Conservation (phyloP, 2,329 filamentous ascomycete species). For the Fusarium armeniacum region DNA sequence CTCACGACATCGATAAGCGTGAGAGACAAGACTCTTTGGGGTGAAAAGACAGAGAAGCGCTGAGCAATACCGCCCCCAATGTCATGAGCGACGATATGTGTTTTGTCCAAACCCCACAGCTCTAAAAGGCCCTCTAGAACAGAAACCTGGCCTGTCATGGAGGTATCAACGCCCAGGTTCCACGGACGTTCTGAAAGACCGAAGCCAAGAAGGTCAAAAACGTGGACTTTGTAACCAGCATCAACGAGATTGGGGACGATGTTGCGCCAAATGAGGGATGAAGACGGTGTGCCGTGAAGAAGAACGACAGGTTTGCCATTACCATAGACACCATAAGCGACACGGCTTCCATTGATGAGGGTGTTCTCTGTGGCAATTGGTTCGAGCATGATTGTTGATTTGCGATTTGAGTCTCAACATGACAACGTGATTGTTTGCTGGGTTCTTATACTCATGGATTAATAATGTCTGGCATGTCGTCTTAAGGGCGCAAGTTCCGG, state of each 20-base stretch:
- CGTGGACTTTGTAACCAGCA: conserved; percentile 46
- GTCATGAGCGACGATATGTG: conserved; percentile 51
- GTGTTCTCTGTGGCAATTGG: conserved; percentile 49
- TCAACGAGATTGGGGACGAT: conserved; percentile 45
- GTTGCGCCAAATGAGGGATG: conserved; percentile 55
- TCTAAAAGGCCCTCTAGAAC: conserved; percentile 49
- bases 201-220: conserved; percentile 54
- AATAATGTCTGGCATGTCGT: conserved; percentile 37
- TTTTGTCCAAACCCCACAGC: conserved; percentile 47
- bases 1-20: conserved; percentile 52
- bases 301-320: conserved; percentile 49
- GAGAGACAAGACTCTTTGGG: conserved; percentile 44
- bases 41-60: conserved; percentile 47
- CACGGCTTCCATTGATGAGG: conserved; percentile 47
- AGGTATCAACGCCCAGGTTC: conserved; percentile 50
- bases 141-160: conserved; percentile 53
- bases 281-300: conserved; percentile 54
- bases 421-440: fast-evolving
- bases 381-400: conserved; percentile 20
- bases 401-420: not conserved
- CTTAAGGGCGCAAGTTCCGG: conserved; percentile 33
- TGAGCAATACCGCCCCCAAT: conserved; percentile 53
- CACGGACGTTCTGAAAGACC: conserved; percentile 53
- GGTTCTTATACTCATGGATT: conserved; percentile 28
- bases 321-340: conserved; percentile 51